A percentile compares a stretch with the other conserved stretches of the same genome.
Conservation (phyloP, 2,329 filamentous ascomycete genomes). For the Rosellinia necatrix region DNA sequence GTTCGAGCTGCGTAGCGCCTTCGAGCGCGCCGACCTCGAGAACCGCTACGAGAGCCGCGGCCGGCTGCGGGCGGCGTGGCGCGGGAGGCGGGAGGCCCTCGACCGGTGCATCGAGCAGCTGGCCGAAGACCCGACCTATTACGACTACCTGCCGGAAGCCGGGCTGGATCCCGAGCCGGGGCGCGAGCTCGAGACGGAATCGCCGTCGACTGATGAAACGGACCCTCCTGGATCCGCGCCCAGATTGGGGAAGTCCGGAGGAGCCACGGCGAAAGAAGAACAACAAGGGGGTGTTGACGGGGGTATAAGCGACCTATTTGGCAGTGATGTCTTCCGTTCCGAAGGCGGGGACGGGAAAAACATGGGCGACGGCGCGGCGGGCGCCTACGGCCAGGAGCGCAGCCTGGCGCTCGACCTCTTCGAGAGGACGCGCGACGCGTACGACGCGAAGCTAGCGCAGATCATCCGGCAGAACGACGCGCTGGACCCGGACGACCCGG, state of each 20-base stretch:
- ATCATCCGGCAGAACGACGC: slow-evolving; percentile 8
- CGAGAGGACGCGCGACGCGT: neutral
- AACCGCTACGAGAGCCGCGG: slow-evolving; percentile 12
- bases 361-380: too few species aligned
- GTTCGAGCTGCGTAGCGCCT: neutral
- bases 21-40: slow-evolving; percentile 2
- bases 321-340: too few species aligned
- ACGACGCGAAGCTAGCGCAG: slow-evolving; percentile 8
- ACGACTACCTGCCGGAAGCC: neutral
- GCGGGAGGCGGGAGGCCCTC: neutral
- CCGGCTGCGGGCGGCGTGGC: neutral
- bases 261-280: too few species aligned
- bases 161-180: too few species aligned
- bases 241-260: too few species aligned
- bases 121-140: neutral
- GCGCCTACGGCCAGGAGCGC: neutral
- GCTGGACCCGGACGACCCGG: slow-evolving; percentile 31
- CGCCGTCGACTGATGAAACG: too few species aligned
- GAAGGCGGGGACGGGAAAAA: too few species aligned
- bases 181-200: too few species aligned
- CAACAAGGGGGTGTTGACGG: too few species aligned
- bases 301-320: too few species aligned
- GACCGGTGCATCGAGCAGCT: neutral
- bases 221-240: too few species aligned
- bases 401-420: slow-evolving; percentile 6